Base-by-base conservation (phyloP, 495 filamentous ascomycete species). In the Xylaria bambusicola region DNA sequence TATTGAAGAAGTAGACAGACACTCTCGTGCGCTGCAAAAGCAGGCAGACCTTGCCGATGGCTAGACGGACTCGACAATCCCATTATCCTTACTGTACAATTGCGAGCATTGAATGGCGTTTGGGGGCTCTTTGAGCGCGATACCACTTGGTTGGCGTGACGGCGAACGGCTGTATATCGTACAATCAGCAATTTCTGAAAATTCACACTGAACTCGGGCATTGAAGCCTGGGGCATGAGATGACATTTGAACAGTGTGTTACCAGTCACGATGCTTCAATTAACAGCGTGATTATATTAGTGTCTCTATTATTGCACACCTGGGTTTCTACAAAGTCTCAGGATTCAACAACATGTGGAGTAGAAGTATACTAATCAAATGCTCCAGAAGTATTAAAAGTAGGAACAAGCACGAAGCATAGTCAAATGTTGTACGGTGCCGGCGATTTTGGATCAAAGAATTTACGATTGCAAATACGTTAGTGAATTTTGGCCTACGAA, bases 1-100 rank as follows among this genome's bases (percentile, higher is more conserved):
- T 3, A 78, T 90, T 33, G 91, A 92, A 72, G 91, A 97, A 75
- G 86, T 96, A 38, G 89, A 97, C 70, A 83, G 95, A 55, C 89
- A 98, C 79, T 95, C 91, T 41, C 80, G 95, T 49, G 73, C 75
- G 36, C 73, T 99, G 69, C 84, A 88, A 62, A 84, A 96, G 66
- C 84, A 92, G 75, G 88, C 90, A 60, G 92, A 93, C 63, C 71
- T 99, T 71, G 80, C 85, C 63, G 85, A 83, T 33, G 87, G 53
- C 47, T 70, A 61, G 63, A 75, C 56, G 41, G 56, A 50, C n/a
- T 35, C 20, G 48, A 53, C 8, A 54, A 52, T 42, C 26, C 40
- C 40, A 44, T 33, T 56, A 56, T 51, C 40, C 6, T 58, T 58
- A 38, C 42, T 44, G 40, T 64, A 55, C 51, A 55, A 62, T 23